Percentiles rank a stretch among this genome's conserved stretches.
These are phyloP conservation scores for Fraxinus paxiana DNA, from an alignment of 305 asterid species.

Conservation along the genomic window DNA sequence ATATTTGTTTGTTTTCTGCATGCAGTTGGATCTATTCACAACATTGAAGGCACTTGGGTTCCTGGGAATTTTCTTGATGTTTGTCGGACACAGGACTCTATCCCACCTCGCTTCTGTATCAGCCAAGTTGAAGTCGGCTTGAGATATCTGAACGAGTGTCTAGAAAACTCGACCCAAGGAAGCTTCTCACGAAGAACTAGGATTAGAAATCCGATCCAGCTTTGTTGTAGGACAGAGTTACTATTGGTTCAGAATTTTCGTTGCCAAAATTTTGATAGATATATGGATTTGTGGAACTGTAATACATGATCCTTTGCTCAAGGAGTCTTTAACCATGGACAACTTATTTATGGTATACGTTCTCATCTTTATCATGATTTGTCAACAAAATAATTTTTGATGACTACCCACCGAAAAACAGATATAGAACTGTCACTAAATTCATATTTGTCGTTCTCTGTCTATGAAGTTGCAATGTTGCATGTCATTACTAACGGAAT, in stretches of 20 bases:
- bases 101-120: conserved; percentile 75
- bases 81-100: conserved; percentile 84
- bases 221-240: conserved; percentile 22
- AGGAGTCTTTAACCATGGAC: conserved; percentile 7
- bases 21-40: conserved; percentile 89
- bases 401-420: not conserved
- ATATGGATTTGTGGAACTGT: conserved; percentile 20
- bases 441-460: not conserved
- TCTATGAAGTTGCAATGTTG: not conserved
- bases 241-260: conserved; percentile 20
- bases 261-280: conserved; percentile 30
- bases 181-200: conserved; percentile 16
- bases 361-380: not conserved
- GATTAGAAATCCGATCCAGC: conserved; percentile 25
- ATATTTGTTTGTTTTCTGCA: not conserved
- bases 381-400: not conserved
- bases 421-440: not conserved
- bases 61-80: conserved; percentile 76
- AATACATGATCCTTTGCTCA: conserved; percentile 7
- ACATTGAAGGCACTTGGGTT: conserved; percentile 79
- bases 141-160: conserved; percentile 15
- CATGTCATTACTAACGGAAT: not conserved
- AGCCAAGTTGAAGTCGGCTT: conserved; percentile 78
- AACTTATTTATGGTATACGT: not conserved
- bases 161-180: conserved; percentile 19